Conservation (phyloP, 2,329 filamentous ascomycete genomes). For the Beauveria pseudobassiana region DNA sequence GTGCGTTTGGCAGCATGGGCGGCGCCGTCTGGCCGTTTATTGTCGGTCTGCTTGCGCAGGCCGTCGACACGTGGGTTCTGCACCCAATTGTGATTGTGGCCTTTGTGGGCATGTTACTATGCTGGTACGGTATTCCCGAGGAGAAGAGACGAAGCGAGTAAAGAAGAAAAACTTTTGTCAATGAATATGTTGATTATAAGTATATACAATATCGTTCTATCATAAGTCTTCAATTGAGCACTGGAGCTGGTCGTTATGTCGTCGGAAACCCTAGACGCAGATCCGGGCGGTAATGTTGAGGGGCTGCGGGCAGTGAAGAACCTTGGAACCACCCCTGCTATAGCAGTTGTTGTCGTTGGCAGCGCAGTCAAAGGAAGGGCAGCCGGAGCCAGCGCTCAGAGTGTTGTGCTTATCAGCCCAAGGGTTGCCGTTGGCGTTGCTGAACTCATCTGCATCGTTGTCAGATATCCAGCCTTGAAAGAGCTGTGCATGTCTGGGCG, state of each 20-base stretch:
- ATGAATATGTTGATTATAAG: neutral
- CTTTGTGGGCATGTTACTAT: conserved; percentile 56
- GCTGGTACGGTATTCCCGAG: conserved; percentile 55
- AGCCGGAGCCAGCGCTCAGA: conserved; percentile 29
- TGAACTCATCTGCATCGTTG: conserved; percentile 28
- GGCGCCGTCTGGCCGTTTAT: conserved; percentile 61
- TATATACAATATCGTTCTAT: neutral
- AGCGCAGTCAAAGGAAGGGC: conserved; percentile 31
- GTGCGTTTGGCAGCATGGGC: conserved; percentile 61
- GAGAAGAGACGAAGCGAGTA: conserved; percentile 53
- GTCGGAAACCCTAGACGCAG: conserved; percentile 14
- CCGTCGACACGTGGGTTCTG: conserved; percentile 54
- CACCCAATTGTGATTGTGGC: conserved; percentile 60
- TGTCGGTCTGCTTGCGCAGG: conserved; percentile 56
- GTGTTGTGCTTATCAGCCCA: conserved; percentile 29
- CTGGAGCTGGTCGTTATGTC: too few relatives aligned
- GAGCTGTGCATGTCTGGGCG: neutral
- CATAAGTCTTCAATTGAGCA: neutral
- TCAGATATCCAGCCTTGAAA: neutral
- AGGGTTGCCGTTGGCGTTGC: conserved; percentile 34
- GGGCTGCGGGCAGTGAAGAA: conserved; percentile 33
- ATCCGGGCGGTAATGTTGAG: conserved; percentile 27
- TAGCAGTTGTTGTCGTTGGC: conserved; percentile 30
- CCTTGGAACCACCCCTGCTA: conserved; percentile 28
- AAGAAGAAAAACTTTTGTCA: neutral